Base-by-base conservation (phyloP, 2,329 filamentous ascomycete genomes). In the Orbilia brochopaga region DNA sequence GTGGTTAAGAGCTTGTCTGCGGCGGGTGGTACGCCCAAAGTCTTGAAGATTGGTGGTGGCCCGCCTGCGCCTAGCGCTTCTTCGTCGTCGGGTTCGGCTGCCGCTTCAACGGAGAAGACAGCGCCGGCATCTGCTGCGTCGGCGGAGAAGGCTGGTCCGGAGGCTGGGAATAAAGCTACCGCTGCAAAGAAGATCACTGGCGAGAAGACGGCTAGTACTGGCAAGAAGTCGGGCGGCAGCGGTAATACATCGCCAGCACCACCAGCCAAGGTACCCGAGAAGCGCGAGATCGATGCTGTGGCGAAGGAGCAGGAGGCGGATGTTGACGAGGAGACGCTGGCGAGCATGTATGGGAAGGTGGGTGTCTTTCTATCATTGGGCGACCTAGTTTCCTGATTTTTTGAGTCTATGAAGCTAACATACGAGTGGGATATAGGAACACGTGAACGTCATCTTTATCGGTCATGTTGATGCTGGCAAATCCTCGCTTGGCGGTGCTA, bases 381-480 rank as follows among this genome's bases (percentile, higher is more conserved):
- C 13, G 2, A 23, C 17, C 11, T 3, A n/a, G 11, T 6, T 17
- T 53, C 5, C 8, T 5, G 19, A 1, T 5, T 13, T 21, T 21
- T 44, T 23, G 27, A 15, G 11, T n/a, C 24, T 35, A 42, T 23
- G 46, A 23, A 21, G 13, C 11, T 54, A 32, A 13, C 8, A 23
- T 17, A n/a, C 23, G 27, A 17, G 23, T 17, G 37, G 46, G 30
- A 52, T 57, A 78, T 74, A 81, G 81, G 83, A 89, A 79, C 87
- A 89, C 77, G 85, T 99, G 78, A 99, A 99, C 81, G 89, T 99
- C 76, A 96, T 97, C 75, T 97, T 97, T 82, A 90, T 97, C 78
- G 93, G 94, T 57, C 94, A 99, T 84, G 95, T 99, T 77, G 94
- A 99, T 83, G 94, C 94, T 58, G 94, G 94, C 77, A 99, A 99